phyloP scores from a whole-genome alignment of 2,329 filamentous ascomycete genomes.

The Fusarium austroafricanum region DNA sequence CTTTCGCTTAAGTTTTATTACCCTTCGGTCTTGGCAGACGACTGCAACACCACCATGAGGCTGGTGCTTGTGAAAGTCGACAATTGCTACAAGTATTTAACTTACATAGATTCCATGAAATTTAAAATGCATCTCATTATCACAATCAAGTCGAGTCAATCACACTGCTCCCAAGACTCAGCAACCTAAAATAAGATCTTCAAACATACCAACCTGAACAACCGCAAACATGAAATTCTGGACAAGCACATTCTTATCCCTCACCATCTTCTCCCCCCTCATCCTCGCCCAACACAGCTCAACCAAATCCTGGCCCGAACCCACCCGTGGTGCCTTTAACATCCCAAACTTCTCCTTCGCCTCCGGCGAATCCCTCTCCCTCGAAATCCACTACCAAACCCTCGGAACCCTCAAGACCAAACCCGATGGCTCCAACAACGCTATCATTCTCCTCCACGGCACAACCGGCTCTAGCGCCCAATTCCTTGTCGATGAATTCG shows the following conservation, averaged over 20 bases:
- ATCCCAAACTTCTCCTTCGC: slow-evolving; percentile 19
- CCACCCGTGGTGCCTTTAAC: background rate
- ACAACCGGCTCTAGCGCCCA: background rate
- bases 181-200: accelerated
- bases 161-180: too few relatives aligned
- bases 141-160: too few relatives aligned
- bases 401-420: slow-evolving; percentile 28
- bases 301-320: background rate
- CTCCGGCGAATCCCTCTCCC: background rate
- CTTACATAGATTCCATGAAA: too few relatives aligned
- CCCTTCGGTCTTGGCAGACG: too few relatives aligned
- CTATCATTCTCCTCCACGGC: slow-evolving; percentile 22
- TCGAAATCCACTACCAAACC: slow-evolving; percentile 24
- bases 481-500: slow-evolving; percentile 23
- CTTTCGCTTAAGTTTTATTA: too few relatives aligned
- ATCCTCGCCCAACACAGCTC: accelerated
- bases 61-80: too few relatives aligned
- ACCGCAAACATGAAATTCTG: background rate
- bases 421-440: slow-evolving; percentile 16
- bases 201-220: accelerated
- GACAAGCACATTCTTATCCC: accelerated
- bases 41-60: too few relatives aligned
- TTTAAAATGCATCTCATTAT: too few relatives aligned
- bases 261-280: accelerated
- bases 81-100: too few relatives aligned